Percentiles rank a stretch among this genome's conserved stretches.
phyloP scores from a whole-genome alignment of 140 eudicot species.

The Erigeron philadelphicus region DNA sequence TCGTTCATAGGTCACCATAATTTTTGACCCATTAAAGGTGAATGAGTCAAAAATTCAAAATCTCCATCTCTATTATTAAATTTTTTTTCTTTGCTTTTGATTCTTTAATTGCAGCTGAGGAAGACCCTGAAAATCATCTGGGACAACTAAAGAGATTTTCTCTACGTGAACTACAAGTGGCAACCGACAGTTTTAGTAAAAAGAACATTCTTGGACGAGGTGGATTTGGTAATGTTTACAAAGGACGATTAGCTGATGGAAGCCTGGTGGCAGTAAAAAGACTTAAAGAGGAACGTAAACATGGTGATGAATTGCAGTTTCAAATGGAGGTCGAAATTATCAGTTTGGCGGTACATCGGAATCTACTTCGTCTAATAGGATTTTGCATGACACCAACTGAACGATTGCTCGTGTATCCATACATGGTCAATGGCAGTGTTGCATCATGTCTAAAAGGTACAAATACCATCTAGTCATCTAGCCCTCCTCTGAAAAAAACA shows the following conservation, averaged over 20 bases:
- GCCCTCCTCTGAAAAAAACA: too few species aligned
- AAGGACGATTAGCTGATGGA: conserved; percentile 81
- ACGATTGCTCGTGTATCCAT: conserved; percentile 84
- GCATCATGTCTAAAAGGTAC: conserved; percentile 85
- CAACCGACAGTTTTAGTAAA: conserved; percentile 62
- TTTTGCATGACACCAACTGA: conserved; percentile 97
- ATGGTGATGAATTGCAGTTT: conserved; percentile 82
- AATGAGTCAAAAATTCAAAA: not conserved
- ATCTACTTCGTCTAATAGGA: conserved; percentile 73
- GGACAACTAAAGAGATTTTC: conserved; percentile 82
- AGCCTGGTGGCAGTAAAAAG: conserved; percentile 82
- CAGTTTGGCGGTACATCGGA: conserved; percentile 89
- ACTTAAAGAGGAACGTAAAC: conserved; percentile 64
- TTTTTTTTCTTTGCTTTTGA: not conserved
- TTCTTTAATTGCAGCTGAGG: conserved; percentile 58
- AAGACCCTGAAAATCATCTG: conserved; percentile 70
- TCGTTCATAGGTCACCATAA: too few species aligned
- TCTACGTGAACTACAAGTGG: conserved; percentile 75
- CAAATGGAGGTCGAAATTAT: conserved; percentile 87
- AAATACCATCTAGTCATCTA: not conserved
- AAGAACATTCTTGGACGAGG: conserved; percentile 72
- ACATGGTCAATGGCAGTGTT: conserved; percentile 86
- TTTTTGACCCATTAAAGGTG: too few species aligned
- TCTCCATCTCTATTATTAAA: not conserved
- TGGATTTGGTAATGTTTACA: conserved; percentile 85